Conservation (phyloP, 2,329 filamentous ascomycete species). For the Sphaerulina populicola region DNA sequence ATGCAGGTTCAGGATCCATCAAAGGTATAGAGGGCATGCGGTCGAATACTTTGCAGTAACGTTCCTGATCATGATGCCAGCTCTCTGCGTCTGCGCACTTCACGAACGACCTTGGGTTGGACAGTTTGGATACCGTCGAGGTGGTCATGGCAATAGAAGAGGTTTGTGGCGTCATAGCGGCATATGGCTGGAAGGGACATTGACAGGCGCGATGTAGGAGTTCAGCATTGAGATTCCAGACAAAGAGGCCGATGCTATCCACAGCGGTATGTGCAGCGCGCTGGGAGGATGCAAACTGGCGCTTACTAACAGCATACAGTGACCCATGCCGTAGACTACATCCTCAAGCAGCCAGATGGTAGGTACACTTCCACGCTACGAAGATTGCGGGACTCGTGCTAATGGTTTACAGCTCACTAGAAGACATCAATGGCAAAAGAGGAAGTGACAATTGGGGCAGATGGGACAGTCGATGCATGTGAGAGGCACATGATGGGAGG, state of each 20-base stretch:
- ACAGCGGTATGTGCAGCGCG: constrained; percentile 62
- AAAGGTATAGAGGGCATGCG: constrained; percentile 41
- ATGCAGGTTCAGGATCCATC: constrained; percentile 53
- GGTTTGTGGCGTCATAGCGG: constrained; percentile 41
- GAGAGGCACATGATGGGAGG: neutral
- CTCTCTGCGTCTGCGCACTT: constrained; percentile 82
- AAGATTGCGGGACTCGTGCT: constrained; percentile 8
- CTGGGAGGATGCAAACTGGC: neutral
- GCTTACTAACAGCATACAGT: constrained; percentile 49
- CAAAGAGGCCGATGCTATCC: constrained; percentile 90
- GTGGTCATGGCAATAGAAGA: constrained; percentile 99
- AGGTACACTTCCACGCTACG: constrained; percentile 41
- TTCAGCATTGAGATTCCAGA: constrained; percentile 96
- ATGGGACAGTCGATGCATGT: neutral
- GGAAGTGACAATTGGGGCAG: neutral
- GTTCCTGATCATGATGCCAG: constrained; percentile 41
- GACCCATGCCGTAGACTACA: constrained; percentile 91
- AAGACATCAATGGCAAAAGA: constrained; percentile 1
- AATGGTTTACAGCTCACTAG: constrained; percentile 28
- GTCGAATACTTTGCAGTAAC: neutral
- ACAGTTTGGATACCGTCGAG: constrained; percentile 97
- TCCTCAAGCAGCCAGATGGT: constrained; percentile 85
- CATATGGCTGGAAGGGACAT: constrained; percentile 43
- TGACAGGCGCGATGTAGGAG: constrained; percentile 43
- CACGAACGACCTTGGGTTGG: constrained; percentile 90